These are phyloP conservation scores for Penicillium verhagenii DNA, from an alignment of 495 filamentous ascomycete species.

Conservation along the genomic window DNA sequence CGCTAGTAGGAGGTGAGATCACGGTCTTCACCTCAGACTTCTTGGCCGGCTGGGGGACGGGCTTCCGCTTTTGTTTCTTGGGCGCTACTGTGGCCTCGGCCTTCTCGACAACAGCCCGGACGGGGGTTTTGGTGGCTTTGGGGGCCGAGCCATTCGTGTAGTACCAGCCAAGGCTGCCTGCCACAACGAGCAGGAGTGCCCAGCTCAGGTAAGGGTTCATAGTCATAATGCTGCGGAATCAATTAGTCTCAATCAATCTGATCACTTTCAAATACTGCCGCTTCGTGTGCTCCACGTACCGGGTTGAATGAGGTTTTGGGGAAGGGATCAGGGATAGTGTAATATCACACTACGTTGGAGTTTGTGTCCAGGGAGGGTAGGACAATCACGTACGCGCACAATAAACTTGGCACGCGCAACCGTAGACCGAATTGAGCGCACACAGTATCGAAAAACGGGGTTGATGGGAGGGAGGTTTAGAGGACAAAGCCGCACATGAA, in stretches of 20 bases:
- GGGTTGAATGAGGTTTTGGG: background rate
- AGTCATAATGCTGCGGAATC: constrained; percentile 21
- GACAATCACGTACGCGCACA: constrained; percentile 17
- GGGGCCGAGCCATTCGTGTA: constrained; percentile 41
- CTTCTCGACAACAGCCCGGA: constrained; percentile 36
- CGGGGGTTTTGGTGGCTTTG: constrained; percentile 31
- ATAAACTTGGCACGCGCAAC: constrained; percentile 14
- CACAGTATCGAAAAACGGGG: constrained; percentile 10
- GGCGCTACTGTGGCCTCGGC: constrained; percentile 27
- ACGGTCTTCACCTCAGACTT: constrained; percentile 37
- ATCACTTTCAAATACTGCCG: background rate
- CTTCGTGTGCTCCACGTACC: background rate
- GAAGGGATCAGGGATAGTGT: background rate
- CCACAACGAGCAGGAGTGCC: constrained; percentile 55
- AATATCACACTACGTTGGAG: background rate
- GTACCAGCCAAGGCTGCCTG: constrained; percentile 48
- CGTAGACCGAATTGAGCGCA: constrained; percentile 6
- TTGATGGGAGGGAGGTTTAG: constrained; percentile 1
- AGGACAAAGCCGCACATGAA: constrained; percentile 11
- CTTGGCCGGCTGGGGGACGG: constrained; percentile 30
- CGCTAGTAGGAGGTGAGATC: constrained; percentile 37
- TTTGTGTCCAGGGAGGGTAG: constrained; percentile 5
- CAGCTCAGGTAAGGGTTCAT: constrained; percentile 55
- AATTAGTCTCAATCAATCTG: constrained; percentile 10
- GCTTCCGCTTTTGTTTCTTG: constrained; percentile 47